Evolutionary conservation across 352 stramenopile genomes (phyloP), one percentile per base, ranked within the genome.

Genomic region (Globisporangium paddicum): DNA sequence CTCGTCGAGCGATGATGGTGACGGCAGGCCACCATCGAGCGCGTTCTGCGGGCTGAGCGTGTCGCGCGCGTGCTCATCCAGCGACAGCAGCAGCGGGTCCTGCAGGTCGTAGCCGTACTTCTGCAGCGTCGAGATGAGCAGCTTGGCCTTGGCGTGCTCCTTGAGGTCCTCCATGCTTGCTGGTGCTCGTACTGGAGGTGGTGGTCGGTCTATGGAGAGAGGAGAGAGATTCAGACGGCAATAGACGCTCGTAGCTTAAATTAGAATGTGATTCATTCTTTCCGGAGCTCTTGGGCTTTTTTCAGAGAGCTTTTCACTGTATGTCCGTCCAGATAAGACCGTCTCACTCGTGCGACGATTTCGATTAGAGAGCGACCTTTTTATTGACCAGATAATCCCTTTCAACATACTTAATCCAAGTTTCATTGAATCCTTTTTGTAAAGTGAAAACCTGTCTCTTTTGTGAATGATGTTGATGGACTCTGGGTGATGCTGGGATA

Each of bases 101-200:
- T 64, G 58, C 26, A 94, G 66, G 62, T 94, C 80, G 67, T 94
- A 94, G 54, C 85, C 85, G 66, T 90, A 86, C 56, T 92, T 92
- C 60, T 94, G 82, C 37, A 94, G 69, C 64, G 79, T 94, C 28
- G 77, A 73, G 59, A 93, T 89, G 47, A 94, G 73, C 52, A 92
- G 53, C 56, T 84, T 84, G 56, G 79, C 75, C 55, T 79, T 88
- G 23, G 68, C 64, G 45, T 71, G 62, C 40, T 89, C 79, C 46
- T 89, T 82, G 32, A 46, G 60, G 65, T 52, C 46, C 23, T 52
- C 46, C 46, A 52, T 52, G 42, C n/a, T n/a, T n/a, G n/a, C n/a
- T n/a, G n/a, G n/a, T n/a, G n/a, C 34, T 45, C 30, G 30, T 50
- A 16, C 21, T 34, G 16, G 16, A 18, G 38, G 18, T 26, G 18